Evolutionary conservation across 441 rosid species (phyloP).

Genomic region (Euphorbia celastroides): DNA sequence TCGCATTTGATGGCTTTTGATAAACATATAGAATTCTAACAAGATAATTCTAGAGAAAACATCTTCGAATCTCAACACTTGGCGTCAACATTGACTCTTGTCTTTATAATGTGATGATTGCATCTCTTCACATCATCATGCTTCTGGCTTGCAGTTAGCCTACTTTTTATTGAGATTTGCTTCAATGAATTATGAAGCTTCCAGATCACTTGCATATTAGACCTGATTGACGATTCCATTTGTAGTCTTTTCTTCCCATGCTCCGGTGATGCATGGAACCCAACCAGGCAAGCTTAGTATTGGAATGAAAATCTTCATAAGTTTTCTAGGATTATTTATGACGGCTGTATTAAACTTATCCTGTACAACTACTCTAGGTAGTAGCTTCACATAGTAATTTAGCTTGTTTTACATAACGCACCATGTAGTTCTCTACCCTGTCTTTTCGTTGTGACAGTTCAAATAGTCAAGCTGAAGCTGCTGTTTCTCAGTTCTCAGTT

Average conservation of each 20-base stretch:
- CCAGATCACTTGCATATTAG: neutral
- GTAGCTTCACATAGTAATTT: neutral
- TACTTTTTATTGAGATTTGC: neutral
- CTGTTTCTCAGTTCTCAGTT: no score
- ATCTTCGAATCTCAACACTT: neutral
- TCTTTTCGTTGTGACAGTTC: neutral
- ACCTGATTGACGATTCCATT: no score
- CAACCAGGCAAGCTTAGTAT: neutral
- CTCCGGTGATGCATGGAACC: neutral
- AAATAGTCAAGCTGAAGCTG: neutral
- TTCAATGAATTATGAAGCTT: neutral
- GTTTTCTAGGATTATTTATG: neutral
- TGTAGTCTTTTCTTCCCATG: neutral
- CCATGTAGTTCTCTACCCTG: neutral
- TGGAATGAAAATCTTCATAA: neutral
- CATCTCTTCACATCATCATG: neutral
- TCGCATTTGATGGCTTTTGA: neutral
- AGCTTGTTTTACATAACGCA: neutral
- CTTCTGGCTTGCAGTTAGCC: neutral
- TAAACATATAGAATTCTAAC: neutral
- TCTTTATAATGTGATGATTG: no score
- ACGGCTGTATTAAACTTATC: neutral
- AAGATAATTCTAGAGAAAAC: neutral
- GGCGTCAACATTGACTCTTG: neutral
- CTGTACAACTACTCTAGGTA: neutral